These are phyloP conservation scores for Elymus sibiricus DNA, from an alignment of 176 grass and related monocot species.

Conservation along the genomic window DNA sequence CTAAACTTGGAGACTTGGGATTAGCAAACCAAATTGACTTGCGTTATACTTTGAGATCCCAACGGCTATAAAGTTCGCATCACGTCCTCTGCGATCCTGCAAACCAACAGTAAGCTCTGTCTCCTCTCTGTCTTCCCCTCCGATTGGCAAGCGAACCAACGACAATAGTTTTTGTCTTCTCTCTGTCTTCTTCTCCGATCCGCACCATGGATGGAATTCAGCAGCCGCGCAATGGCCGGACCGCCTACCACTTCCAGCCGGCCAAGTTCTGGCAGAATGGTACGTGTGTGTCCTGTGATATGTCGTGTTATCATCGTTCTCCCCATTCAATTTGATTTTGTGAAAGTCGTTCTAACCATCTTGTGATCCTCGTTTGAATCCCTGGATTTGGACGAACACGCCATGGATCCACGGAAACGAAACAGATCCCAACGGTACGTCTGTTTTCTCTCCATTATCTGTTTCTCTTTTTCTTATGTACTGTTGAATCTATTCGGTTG, in stretches of 20 bases:
- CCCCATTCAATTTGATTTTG: neutral
- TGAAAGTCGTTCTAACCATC: neutral
- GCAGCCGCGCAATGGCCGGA: constrained; percentile 33
- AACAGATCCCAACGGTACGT: constrained; percentile 87
- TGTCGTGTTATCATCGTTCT: neutral
- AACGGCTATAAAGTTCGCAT: neutral
- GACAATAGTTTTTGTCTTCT: neutral
- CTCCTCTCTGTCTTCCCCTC: neutral
- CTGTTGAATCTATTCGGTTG: neutral
- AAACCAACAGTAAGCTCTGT: neutral
- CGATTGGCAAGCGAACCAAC: neutral
- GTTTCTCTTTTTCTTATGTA: neutral
- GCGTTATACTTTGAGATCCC: neutral
- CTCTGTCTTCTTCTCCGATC: neutral
- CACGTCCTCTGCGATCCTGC: neutral
- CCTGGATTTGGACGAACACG: neutral
- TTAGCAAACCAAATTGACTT: neutral
- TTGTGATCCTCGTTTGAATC: neutral
- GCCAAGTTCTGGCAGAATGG: constrained; percentile 86
- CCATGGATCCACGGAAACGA: neutral
- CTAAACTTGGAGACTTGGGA: neutral
- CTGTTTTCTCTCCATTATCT: neutral
- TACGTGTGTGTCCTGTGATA: neutral
- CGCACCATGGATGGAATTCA: neutral
- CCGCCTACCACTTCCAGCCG: constrained; percentile 92